These are phyloP conservation scores for Lepraria neglecta DNA, from an alignment of 495 filamentous ascomycete genomes.

Conservation along the genomic window DNA sequence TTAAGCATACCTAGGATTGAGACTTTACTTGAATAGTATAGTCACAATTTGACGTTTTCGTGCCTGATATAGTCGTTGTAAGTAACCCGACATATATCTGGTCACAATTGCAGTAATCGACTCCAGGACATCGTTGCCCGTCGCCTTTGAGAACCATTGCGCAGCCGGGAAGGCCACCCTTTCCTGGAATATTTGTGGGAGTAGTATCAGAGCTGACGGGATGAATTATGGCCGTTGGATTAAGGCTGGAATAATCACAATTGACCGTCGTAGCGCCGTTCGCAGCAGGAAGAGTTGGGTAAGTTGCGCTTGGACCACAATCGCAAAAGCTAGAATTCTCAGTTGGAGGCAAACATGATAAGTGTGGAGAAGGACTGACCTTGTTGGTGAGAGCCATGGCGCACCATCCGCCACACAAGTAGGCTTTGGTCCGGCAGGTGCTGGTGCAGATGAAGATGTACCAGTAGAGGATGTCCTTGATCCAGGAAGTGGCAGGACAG, in stretches of 20 bases:
- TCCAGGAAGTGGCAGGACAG: not conserved
- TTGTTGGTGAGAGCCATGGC: not conserved
- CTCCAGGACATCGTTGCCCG: not conserved
- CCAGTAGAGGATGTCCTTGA: not conserved
- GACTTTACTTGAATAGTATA: not conserved
- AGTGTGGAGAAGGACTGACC: no score
- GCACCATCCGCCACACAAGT: not conserved
- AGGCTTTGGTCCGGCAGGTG: not conserved
- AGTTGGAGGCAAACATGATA: no score
- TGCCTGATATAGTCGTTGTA: no score
- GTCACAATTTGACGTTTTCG: not conserved
- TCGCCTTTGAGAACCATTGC: not conserved
- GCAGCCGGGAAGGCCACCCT: not conserved
- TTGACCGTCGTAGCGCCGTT: not conserved
- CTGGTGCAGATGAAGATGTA: not conserved
- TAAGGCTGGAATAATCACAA: not conserved
- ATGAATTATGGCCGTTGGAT: not conserved
- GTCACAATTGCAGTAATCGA: slow-evolving; percentile 1
- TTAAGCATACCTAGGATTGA: not conserved
- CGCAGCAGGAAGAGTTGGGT: not conserved
- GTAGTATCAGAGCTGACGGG: not conserved
- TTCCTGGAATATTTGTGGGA: not conserved
- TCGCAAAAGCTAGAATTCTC: not conserved
- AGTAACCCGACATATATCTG: no score
- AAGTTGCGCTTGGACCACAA: not conserved